A percentile compares a stretch with the other conserved stretches of the same genome.
Evolutionary conservation across 139 green algal genomes (phyloP).

Genomic region (Desmodesmus armatus): DNA sequence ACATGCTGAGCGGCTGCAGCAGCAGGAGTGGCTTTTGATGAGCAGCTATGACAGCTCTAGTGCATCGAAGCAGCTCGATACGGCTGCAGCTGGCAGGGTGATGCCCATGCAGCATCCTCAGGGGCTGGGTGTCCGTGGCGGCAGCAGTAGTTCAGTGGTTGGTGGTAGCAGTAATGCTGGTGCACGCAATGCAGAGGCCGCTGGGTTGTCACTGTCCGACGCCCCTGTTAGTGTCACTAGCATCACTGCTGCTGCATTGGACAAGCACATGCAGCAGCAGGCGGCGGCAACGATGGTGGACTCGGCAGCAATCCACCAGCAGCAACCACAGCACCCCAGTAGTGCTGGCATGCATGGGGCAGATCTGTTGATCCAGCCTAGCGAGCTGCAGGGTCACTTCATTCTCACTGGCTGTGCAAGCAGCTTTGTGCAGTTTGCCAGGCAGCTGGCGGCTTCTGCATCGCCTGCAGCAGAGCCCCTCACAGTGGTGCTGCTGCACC

Average conservation of each 20-base stretch:
- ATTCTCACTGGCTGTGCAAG: conserved; percentile 49
- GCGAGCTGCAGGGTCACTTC: conserved; percentile 45
- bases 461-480: conserved; percentile 6
- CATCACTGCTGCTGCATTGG: neutral
- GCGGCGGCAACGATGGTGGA: neutral
- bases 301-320: neutral
- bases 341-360: conserved; percentile 23
- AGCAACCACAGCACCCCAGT: neutral
- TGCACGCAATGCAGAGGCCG: neutral
- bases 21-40: neutral
- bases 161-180: neutral
- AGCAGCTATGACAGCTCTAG: neutral
- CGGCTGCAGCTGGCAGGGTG: too few species aligned
- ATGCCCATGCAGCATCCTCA: neutral
- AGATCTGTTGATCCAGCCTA: neutral
- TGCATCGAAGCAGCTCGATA: too few species aligned
- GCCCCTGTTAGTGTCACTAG: neutral
- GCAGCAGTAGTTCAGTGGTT: neutral
- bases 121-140: neutral
- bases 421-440: conserved; percentile 52
- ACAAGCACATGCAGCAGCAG: conserved; percentile 17
- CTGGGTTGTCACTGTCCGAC: neutral
- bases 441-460: conserved; percentile 45
- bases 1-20: conserved; percentile 5
- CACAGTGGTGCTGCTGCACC: conserved; percentile 66